phyloP scores from a whole-genome alignment of 176 grass and related monocot species.

The Guadua angustifolia region DNA sequence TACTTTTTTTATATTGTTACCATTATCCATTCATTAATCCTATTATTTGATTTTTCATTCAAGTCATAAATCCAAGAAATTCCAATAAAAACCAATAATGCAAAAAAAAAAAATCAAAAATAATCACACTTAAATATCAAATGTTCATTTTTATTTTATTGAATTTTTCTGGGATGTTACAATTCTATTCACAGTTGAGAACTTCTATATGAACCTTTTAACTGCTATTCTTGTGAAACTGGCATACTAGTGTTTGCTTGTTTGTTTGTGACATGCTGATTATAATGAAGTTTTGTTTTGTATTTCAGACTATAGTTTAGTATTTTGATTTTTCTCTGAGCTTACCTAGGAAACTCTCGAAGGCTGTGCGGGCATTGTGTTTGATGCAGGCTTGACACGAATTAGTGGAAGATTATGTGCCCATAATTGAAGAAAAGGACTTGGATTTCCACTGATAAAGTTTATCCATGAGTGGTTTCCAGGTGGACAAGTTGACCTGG shows the following conservation, averaged over 20 bases:
- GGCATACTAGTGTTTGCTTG: background rate
- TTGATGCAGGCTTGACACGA: constrained; percentile 5
- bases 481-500: constrained; percentile 21
- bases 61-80: too few species aligned
- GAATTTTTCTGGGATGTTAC: too few species aligned
- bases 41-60: too few species aligned
- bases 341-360: background rate
- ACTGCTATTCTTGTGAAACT: constrained; percentile 17
- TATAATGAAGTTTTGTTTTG: constrained; percentile 8
- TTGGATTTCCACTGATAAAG: constrained; percentile 39
- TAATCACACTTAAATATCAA: too few species aligned
- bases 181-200: background rate
- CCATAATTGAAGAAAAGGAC: constrained; percentile 9
- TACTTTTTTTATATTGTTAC: too few species aligned
- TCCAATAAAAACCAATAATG: too few species aligned
- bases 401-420: constrained; percentile 18
- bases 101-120: too few species aligned
- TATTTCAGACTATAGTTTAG: background rate
- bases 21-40: too few species aligned
- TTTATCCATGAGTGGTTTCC: constrained; percentile 39
- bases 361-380: background rate
- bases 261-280: background rate
- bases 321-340: background rate
- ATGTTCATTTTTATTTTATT: too few species aligned
- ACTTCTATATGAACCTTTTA: background rate